Evolutionary conservation across 306 rosid species (phyloP).

Genomic region (Pterocarpus santalinus): DNA sequence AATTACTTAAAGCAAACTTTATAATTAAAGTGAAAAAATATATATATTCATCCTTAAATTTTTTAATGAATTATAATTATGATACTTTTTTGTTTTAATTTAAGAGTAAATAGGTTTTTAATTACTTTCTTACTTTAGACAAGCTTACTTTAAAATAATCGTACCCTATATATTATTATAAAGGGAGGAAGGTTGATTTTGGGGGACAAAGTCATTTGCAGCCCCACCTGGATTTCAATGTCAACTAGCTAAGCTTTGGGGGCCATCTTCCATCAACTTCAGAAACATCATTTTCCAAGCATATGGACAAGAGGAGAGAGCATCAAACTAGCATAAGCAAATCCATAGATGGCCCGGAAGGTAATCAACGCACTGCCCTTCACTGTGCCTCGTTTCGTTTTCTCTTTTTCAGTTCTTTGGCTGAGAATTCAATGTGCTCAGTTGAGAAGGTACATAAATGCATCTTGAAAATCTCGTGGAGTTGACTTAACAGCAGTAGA

Average conservation of each 20-base stretch:
- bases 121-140: no score
- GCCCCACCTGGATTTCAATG: conserved; percentile 26
- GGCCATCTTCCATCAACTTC: conserved; percentile 34
- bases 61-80: no score
- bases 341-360: conserved; percentile 23
- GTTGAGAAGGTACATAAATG: conserved; percentile 24
- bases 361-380: conserved; percentile 3
- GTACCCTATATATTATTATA: not conserved
- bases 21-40: no score
- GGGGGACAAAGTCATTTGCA: conserved; percentile 14
- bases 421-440: conserved; percentile 26
- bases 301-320: conserved; percentile 25
- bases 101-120: no score
- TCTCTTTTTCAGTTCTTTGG: not conserved
- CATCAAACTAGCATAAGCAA: conserved; percentile 28
- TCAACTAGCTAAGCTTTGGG: conserved; percentile 15
- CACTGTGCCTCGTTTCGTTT: not conserved
- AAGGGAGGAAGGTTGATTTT: not conserved
- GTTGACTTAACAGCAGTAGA: conserved; percentile 4
- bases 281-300: conserved; percentile 38
- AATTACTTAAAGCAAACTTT: no score
- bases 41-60: no score
- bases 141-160: no score
- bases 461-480: conserved; percentile 3
- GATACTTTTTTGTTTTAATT: no score